Percentiles rank a stretch among this genome's conserved stretches.
phyloP scores from a whole-genome alignment of 2,329 filamentous ascomycete genomes.

The Fusarium duplospermum region DNA sequence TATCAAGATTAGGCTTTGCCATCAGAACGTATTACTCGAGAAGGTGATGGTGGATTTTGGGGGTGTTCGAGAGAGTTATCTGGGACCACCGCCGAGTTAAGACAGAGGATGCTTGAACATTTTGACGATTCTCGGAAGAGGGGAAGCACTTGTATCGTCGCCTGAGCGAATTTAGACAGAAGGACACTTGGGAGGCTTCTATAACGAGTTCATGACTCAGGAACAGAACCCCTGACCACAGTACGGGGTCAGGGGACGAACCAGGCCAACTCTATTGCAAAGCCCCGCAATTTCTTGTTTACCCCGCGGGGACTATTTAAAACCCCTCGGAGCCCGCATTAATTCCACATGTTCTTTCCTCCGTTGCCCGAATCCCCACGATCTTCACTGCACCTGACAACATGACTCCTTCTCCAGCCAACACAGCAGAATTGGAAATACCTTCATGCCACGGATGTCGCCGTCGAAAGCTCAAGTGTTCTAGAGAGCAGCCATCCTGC shows the following conservation, averaged over 20 bases:
- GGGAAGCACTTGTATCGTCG: background rate
- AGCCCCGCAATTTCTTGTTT: background rate
- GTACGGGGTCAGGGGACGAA: background rate
- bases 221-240: background rate
- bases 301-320: background rate
- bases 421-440: background rate
- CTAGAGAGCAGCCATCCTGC: background rate
- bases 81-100: constrained; percentile 22
- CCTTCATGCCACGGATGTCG: constrained; percentile 1
- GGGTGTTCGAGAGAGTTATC: constrained; percentile 21
- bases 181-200: background rate
- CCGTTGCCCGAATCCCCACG: background rate
- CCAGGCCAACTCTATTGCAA: background rate
- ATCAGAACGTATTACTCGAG: constrained; percentile 35
- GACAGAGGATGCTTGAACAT: background rate
- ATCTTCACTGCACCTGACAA: background rate
- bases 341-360: background rate
- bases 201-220: background rate
- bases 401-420: background rate
- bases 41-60: constrained; percentile 34
- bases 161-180: background rate
- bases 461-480: background rate
- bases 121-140: too few species aligned
- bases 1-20: constrained; percentile 1
- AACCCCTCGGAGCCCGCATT: background rate